These are phyloP conservation scores for Alternaria arborescens DNA, from an alignment of 2,329 filamentous ascomycete genomes.

Conservation along the genomic window DNA sequence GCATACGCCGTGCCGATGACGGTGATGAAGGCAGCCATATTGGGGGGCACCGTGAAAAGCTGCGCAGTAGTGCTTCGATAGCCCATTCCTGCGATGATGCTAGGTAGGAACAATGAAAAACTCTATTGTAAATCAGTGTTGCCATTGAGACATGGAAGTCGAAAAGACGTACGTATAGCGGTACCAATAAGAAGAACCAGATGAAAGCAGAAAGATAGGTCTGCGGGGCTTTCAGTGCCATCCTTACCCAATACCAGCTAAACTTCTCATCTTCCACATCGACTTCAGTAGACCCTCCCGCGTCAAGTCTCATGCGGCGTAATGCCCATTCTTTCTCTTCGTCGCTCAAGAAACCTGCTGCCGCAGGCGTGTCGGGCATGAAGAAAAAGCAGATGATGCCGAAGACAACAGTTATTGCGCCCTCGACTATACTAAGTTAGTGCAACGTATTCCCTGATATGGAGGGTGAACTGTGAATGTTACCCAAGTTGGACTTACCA, in stretches of 20 bases:
- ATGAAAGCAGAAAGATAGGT: slow-evolving; percentile 52
- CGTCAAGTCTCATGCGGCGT: slow-evolving; percentile 40
- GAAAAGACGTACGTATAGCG: slow-evolving; percentile 49
- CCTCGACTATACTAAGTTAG: slow-evolving; percentile 44
- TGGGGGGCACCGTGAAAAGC: slow-evolving; percentile 50
- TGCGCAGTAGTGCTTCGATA: slow-evolving; percentile 52
- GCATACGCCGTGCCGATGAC: slow-evolving; percentile 52
- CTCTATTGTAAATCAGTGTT: slow-evolving; percentile 22
- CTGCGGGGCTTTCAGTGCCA: slow-evolving; percentile 41
- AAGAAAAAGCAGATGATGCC: slow-evolving; percentile 61
- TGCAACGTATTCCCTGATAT: slow-evolving; percentile 11
- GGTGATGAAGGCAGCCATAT: slow-evolving; percentile 54
- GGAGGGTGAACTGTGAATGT: neutral
- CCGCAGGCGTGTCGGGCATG: slow-evolving; percentile 58
- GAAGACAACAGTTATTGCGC: slow-evolving; percentile 38
- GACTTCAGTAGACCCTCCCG: slow-evolving; percentile 32
- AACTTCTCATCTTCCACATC: slow-evolving; percentile 52
- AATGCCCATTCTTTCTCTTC: slow-evolving; percentile 40
- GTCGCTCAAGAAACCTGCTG: slow-evolving; percentile 44
- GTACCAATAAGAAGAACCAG: slow-evolving; percentile 54
- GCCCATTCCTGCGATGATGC: slow-evolving; percentile 50
- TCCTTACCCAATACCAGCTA: slow-evolving; percentile 54
- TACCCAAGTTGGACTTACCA: slow-evolving; percentile 13
- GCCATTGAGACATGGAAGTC: too few relatives aligned
- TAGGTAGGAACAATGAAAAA: slow-evolving; percentile 53